Conservation (phyloP, 495 filamentous ascomycete species). For the Aspergillus haitiensis region DNA sequence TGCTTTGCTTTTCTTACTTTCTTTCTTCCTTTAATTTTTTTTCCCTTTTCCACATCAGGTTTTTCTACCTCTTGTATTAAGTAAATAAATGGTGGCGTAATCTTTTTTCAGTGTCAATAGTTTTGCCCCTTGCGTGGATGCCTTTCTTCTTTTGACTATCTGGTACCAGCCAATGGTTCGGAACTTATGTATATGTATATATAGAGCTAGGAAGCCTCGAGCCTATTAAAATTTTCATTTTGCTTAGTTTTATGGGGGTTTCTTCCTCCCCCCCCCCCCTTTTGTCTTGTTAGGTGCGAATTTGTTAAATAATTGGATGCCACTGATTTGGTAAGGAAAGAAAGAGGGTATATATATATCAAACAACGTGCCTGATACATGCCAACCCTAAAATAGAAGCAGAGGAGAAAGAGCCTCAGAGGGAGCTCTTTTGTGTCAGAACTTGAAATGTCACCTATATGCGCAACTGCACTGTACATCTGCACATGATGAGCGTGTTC, state of each 20-base stretch:
- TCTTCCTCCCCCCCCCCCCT: too few relatives aligned
- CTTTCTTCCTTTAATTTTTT: too few relatives aligned
- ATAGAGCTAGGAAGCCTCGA: too few relatives aligned
- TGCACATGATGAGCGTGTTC: not conserved
- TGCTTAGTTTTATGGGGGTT: too few relatives aligned
- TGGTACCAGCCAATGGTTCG: too few relatives aligned
- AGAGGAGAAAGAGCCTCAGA: not conserved
- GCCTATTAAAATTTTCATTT: too few relatives aligned
- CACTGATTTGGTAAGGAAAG: too few relatives aligned
- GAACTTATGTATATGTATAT: too few relatives aligned
- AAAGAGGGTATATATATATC: not conserved
- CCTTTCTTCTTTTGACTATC: not conserved
- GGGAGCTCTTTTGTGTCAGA: not conserved
- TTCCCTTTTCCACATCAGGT: not conserved
- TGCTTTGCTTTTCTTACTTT: not conserved
- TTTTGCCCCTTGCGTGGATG: constrained; percentile 1
- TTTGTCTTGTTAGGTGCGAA: too few relatives aligned
- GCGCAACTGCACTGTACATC: not conserved
- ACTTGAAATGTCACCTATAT: not conserved
- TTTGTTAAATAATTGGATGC: too few relatives aligned
- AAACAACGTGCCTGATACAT: too few relatives aligned
- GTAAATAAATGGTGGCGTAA: not conserved
- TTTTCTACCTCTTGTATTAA: not conserved
- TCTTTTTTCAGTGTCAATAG: constrained; percentile 1
- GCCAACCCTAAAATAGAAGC: too few relatives aligned